phyloP scores from a whole-genome alignment of 371 early-diverging fungal species.

The Mucor racemosus region DNA sequence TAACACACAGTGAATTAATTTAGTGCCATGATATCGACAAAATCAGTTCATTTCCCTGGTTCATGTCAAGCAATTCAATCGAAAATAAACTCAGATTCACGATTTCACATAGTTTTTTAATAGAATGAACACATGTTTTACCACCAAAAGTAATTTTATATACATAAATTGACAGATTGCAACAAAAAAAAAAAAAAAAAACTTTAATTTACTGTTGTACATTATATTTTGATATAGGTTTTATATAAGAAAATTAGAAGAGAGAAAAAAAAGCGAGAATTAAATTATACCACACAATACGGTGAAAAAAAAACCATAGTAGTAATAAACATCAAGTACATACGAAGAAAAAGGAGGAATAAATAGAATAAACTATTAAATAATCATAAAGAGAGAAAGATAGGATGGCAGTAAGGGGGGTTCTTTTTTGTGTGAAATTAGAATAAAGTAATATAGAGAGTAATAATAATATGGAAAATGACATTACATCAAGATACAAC shows the following conservation, averaged over 20 bases:
- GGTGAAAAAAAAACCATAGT: not conserved
- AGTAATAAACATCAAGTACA: not conserved
- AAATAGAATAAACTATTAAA: not conserved
- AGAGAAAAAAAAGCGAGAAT: too few relatives aligned
- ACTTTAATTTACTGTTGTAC: too few relatives aligned
- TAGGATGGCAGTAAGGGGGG: not conserved
- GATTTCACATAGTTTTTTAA: too few relatives aligned
- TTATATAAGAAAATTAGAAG: not conserved
- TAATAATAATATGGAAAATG: not conserved
- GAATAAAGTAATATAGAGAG: too few relatives aligned
- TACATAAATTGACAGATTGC: not conserved
- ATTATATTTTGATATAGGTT: not conserved
- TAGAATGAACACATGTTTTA: not conserved
- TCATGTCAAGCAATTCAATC: too few relatives aligned
- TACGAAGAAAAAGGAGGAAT: not conserved
- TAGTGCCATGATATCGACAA: too few relatives aligned
- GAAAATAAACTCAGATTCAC: too few relatives aligned
- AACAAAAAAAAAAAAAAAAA: not conserved
- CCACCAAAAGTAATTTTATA: not conserved
- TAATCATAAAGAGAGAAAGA: not conserved
- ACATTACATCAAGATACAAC: conserved; percentile 39
- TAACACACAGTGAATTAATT: too few relatives aligned
- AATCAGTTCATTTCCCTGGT: conserved; percentile 6
- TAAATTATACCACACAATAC: not conserved
- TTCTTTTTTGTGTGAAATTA: too few relatives aligned